Base-by-base conservation (phyloP, 2,329 filamentous ascomycete species). In the Colletotrichum sp. region DNA sequence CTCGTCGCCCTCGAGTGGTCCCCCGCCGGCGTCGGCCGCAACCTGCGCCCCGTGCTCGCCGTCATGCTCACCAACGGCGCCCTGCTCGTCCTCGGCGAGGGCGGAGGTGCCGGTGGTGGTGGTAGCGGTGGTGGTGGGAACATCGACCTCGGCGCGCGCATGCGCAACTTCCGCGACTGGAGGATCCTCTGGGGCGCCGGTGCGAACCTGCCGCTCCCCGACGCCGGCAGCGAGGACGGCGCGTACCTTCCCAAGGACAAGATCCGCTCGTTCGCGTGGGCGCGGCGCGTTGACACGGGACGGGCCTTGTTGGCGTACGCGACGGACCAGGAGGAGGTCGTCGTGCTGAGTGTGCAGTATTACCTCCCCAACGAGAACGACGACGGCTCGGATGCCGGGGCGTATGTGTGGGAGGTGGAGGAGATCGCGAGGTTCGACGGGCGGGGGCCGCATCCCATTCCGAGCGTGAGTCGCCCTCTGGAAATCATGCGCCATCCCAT, bases 181-280 rank as follows among this genome's bases (percentile, higher is more conserved):
- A 84, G 86, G 71, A 85, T 89, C 2, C 84, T 91, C 2, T 92
- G 90, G 90, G 89, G 89, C 0, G 82, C 92, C 4, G 91, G 91
- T 8, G 89, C 87, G 55, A 86, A 86, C 4, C 75, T 91, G 32
- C 85, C 89, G 8, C 80, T 92, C 9, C 90, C 90, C 0, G 85
- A 86, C 32, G 81, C 83, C 36, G 83, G 79, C 77, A 82, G 72
- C 71, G 82, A 43, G 72, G 78, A 32, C 78, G 84, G 2, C 82
- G 39, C 63, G 34, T 66, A 76, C 32, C 39, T 78, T 15, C 72
- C 77, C 10, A 71, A 80, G n/a, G 79, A 80, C 30, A 81, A 80
- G 60, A 85, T 92, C 59, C 84, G 85, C 7, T 85, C 89, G 0
- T 90, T 92, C 71, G 85, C 89, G 0, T 92, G 91, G 91, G 87